Evolutionary conservation across 139 green algal genomes (phyloP), one percentile per base, ranked within the genome.

Genomic region (Eudorina sp.): DNA sequence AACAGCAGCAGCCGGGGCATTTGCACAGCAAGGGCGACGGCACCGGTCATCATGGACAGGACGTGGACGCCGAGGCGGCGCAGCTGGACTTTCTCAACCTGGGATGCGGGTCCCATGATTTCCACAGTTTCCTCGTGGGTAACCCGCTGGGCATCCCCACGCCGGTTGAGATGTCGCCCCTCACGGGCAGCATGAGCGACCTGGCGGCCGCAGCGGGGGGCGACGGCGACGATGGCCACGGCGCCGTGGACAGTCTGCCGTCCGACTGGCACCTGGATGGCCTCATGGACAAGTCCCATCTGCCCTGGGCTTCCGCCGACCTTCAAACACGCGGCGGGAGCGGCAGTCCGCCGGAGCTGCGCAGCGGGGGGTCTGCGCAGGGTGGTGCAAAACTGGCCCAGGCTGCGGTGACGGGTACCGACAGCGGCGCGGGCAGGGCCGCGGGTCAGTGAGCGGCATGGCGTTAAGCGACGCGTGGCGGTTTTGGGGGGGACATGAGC

Each of bases 161-260:
- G 27, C 83, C 83, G 16, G 34, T 43, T 8, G 83, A 88, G 29
- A 34, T 88, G 83, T 88, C 83, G 27, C 83, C 83, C 1, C 68
- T 88, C 14, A 88, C 83, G 14, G 83, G 83, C 68, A 80, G 62
- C 83, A 88, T 88, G 83, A 70, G 45, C 38, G 83, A 88, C 69
- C 66, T 88, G 31, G 64, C 45, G 29, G 66, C 46, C 31, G 58
- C 41, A 13, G 78, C 55, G 27, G 82, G 3, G 46, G 82, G n/a
- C 0, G 82, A 60, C 18, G 43, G 23, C 40, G 53, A 31, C 21
- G 53, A 53, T 6, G 36, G 11, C 29, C 66, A 75, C 38, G 66
- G 23, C 66, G 66, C 66, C 8, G 66, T 75, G 70, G 40, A 58
- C 70, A 79, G 70, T 41, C 9, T 41, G 21, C 40, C 40, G 6